Evolutionary conservation across 1,139 yeast genomes (phyloP), one percentile per base, ranked within the genome.

Genomic region (Suhomyces panamericanus): DNA sequence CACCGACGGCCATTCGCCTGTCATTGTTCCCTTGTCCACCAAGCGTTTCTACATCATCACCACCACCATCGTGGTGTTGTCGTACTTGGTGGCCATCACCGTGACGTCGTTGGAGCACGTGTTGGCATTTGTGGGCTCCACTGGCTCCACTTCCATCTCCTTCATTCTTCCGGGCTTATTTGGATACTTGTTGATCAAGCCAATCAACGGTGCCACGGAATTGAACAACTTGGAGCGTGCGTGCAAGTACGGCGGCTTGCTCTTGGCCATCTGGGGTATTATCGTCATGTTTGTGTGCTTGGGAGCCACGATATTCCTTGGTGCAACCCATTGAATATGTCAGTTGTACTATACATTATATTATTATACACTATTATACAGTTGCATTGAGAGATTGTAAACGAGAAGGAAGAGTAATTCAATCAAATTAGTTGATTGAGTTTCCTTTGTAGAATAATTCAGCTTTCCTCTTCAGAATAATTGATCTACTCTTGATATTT

Each of bases 131-230:
- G 97, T 91, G 6, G 98, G 98, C 2, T 85, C 96, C 3, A 91
- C 97, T 0, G 98, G 98, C 0, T 88, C 96, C 2, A 90, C 97
- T 0, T 85, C 96, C 12, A 91, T 91, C 47, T 87, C 96, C 13
- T 91, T 91, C 62, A 90, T 91, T 42, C 75, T 91, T 45, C 98
- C 98, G 0, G 98, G 98, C 0, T 70, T 90, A 31, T 91, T 91
- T 64, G 96, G 95, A 11, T 89, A 77, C 66, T 77, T 80, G 55
- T 73, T 90, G 52, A 78, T 85, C 52, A 65, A 67, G 55, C 71
- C 83, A 34, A 60, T 68, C 43, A 59, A 64, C 46, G 71, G 70
- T 2, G 57, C 63, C 14, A 59, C 62, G n/a, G 53, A 58, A 13
- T 63, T 77, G 46, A 73, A 76, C 27, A 49, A 40, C n/a, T 63